Evolutionary conservation across 805 yeast genomes (phyloP).

Genomic region (Sugiyamaella marilandica): DNA sequence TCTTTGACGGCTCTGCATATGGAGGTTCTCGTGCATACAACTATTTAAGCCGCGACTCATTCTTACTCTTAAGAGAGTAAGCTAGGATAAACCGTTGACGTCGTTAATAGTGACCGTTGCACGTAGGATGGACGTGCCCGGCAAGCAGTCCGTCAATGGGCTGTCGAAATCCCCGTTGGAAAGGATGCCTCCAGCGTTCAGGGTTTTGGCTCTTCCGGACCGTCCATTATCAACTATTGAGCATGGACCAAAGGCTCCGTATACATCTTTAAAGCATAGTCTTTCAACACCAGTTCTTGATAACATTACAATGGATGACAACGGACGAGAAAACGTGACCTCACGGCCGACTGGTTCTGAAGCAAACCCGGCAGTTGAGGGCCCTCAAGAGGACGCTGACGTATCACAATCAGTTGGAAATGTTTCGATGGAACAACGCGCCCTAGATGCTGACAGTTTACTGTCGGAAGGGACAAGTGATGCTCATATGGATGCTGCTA

Average conservation of each 20-base stretch:
- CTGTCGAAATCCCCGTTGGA: constrained; percentile 3
- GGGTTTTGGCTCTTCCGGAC: constrained; percentile 1
- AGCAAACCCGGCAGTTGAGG: too few relatives aligned
- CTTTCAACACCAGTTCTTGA: neutral
- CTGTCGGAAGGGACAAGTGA: neutral
- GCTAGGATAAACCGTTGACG: neutral
- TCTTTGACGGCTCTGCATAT: neutral
- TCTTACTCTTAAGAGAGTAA: too few relatives aligned
- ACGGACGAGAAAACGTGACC: too few relatives aligned
- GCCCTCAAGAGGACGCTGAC: too few relatives aligned
- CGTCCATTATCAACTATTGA: neutral
- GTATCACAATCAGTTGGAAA: too few relatives aligned
- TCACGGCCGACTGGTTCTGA: too few relatives aligned
- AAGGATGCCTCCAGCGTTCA: constrained; percentile 9
- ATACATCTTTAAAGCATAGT: neutral
- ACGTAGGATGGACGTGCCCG: neutral
- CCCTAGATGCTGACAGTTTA: neutral
- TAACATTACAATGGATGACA: neutral
- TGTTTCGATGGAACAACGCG: too few relatives aligned
- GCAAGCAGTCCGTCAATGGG: neutral
- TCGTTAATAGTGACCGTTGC: neutral
- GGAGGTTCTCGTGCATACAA: too few relatives aligned
- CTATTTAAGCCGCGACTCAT: neutral
- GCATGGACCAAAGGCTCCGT: neutral
- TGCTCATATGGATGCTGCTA: neutral